A percentile compares a stretch with the other conserved stretches of the same genome.
phyloP scores from a whole-genome alignment of 78 protist genomes.

The Guillardia theta region DNA sequence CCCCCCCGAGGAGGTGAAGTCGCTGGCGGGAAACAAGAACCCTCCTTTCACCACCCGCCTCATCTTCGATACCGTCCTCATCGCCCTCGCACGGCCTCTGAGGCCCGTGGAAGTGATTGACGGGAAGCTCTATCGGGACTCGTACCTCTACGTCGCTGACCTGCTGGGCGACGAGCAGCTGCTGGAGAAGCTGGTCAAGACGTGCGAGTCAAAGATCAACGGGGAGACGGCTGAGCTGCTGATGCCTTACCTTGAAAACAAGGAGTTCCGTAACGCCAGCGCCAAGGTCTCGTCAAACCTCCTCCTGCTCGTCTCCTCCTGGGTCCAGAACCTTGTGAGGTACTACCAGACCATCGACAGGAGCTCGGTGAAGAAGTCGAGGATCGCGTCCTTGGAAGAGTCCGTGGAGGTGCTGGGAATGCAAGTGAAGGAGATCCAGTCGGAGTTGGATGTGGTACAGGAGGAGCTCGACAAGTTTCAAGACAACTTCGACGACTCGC shows the following conservation, averaged over 20 bases:
- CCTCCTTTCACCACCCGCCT: conserved; percentile 76
- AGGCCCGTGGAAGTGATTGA: not conserved
- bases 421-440: not conserved
- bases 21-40: conserved; percentile 48
- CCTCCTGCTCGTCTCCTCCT: not conserved
- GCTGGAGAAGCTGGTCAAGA: conserved; percentile 22
- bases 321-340: no score
- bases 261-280: not conserved
- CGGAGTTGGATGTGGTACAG: not conserved
- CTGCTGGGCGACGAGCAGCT: not conserved
- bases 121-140: not conserved
- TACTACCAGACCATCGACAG: no score
- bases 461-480: not conserved
- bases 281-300: not conserved
- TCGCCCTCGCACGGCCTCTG: conserved; percentile 43
- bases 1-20: conserved; percentile 66
- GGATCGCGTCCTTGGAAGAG: no score
- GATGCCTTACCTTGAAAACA: conserved; percentile 65
- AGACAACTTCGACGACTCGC: conserved; percentile 57
- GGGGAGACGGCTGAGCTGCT: conserved; percentile 85
- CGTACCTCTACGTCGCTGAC: not conserved
- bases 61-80: conserved; percentile 73
- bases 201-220: conserved; percentile 60
- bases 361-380: no score
- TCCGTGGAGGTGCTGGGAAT: no score